Evolutionary conservation across 192 early-diverging fungal genomes (phyloP), one percentile per base, ranked within the genome.

Genomic region (Coemansia sp.): DNA sequence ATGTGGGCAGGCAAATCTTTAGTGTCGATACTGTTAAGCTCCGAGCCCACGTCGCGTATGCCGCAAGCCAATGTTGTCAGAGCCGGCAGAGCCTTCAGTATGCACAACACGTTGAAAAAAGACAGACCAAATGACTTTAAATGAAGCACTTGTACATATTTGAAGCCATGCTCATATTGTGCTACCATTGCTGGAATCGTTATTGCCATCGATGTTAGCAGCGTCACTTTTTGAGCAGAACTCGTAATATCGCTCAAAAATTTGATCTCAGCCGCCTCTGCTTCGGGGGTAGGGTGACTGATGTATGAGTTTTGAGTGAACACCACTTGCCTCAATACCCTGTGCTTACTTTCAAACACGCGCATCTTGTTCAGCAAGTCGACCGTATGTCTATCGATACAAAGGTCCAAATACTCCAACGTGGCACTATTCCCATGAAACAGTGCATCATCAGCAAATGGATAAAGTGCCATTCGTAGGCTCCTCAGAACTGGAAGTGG

Each of bases 381-480:
- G 14, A 35, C 53, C 4, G 33, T 8, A 8, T 10, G 13, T 0
- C 1, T 5, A 16, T 56, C 33, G 18, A 56, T 33, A 26, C n/a
- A 3, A 2, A 56, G 3, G 7, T 35, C 31, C 14, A 64, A 21
- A 55, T 38, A 34, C 1, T 64, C 23, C 35, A 64, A 21, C 1
- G 62, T 64, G 1, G 23, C 26, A 13, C 35, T 39, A 20, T 64
- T 64, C 1, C 62, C 62, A 13, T 48, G 62, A 23, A 64, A 64
- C 34, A 64, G 21, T 11, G 39, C 50, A 53, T 64, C 62, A 39
- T 64, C 48, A 3, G 34, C 23, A 28, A 64, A 64, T 33, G 62
- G 62, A 11, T 64, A 64, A 16, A 25, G 7, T 0, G 20, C 6
- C 8, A 50, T 12, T 37, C 23, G 6, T 10, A 64, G 50, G 0